Base-by-base conservation (phyloP, 129 eudicot genomes). In the Dittrichia graveolens region DNA sequence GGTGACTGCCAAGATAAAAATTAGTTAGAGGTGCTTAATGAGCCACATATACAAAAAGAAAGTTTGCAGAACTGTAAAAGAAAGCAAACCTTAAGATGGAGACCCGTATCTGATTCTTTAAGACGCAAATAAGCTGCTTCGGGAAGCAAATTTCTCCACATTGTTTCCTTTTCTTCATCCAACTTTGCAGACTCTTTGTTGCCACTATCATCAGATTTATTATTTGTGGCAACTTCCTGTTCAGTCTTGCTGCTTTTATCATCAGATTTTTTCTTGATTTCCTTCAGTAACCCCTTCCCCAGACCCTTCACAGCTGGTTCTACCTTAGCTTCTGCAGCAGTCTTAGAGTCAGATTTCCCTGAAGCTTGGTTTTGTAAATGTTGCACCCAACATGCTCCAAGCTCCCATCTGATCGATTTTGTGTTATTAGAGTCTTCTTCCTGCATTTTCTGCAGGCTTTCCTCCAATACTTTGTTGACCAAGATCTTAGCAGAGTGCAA, bases 321-420 rank as follows among this genome's bases (percentile, higher is more conserved):
- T 67, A 79, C 84, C 78, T 94, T 90, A 45, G 82, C 83, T 75
- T 87, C 98, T 75, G 86, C 85, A 48, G 72, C 75, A 19, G 83
- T 94, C 60, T 90, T 88, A 13, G 91, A 68, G 38, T 94, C 98
- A 3, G 86, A 61, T 84, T 90, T 90, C 11, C 77, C 91, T 7
- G 96, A 80, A 75, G 88, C 87, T 66, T 86, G 90, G 74, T 86
- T 94, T 83, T 90, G 98, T 80, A 94, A 74, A 78, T 94, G 98
- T 80, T 94, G 98, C 76, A 94, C 97, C 98, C 98, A 94, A 70
- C 96, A 94, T 19, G 98, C 98, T 39, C 98, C 98, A 65, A 94
- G 96, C 83, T 94, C 98, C 98, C 98, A 94, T 82, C 97, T 81
- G 69, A 94, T 94, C 3, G 91, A 82, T 65, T 85, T 86, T 62